phyloP scores from a whole-genome alignment of 805 yeast species.

The Wickerhamomyces canadensis region DNA sequence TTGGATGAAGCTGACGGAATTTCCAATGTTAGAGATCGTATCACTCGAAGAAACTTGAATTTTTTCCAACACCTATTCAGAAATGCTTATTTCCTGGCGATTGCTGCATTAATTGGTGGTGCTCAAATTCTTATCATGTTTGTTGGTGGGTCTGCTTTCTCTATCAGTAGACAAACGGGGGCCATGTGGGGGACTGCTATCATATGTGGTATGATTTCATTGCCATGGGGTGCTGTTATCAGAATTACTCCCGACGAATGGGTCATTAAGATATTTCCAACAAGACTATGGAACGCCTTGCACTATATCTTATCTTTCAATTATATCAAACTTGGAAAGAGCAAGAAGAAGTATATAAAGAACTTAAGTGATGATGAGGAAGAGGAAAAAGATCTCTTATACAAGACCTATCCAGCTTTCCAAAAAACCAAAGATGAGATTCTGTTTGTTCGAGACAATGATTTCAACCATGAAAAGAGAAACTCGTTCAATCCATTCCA shows the following conservation, averaged over 20 bases:
- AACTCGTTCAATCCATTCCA: constrained; percentile 19
- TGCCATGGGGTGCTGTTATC: constrained; percentile 74
- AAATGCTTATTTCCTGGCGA: constrained; percentile 75
- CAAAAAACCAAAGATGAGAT: constrained; percentile 27
- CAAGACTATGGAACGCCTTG: constrained; percentile 27
- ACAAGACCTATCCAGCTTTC: constrained; percentile 28
- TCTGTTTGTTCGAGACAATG: constrained; percentile 18
- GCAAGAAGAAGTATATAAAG: not conserved
- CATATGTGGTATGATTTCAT: constrained; percentile 69
- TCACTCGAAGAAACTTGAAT: constrained; percentile 62
- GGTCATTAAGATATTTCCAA: constrained; percentile 63
- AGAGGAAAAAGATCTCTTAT: constrained; percentile 15
- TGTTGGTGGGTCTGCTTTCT: constrained; percentile 95
- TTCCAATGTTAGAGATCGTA: constrained; percentile 48
- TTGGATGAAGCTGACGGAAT: constrained; percentile 82
- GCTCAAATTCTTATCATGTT: constrained; percentile 89
- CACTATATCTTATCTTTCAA: constrained; percentile 15
- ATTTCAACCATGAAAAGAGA: constrained; percentile 7
- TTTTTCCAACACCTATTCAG: constrained; percentile 77
- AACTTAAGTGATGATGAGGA: constrained; percentile 5
- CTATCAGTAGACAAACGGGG: constrained; percentile 72
- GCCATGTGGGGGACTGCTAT: constrained; percentile 89
- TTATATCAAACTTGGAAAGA: constrained; percentile 11
- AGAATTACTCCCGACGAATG: constrained; percentile 81
- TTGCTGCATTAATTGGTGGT: constrained; percentile 71